Conservation (phyloP, 2,329 filamentous ascomycete genomes). For the Xylaria sp. region DNA sequence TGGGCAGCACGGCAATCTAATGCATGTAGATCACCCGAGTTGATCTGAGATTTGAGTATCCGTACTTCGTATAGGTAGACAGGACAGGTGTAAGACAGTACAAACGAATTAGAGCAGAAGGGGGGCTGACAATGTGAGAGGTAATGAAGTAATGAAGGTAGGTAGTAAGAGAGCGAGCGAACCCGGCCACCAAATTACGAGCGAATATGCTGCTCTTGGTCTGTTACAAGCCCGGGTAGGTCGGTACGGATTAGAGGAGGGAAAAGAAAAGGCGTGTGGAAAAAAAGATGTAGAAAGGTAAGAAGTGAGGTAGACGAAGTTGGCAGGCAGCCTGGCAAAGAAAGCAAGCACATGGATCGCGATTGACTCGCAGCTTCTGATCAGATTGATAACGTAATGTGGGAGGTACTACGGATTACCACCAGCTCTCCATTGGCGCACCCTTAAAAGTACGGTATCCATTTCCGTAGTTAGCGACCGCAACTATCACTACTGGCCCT, state of each 20-base stretch:
- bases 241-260: background rate
- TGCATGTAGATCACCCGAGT: constrained; percentile 1
- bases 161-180: constrained; percentile 6
- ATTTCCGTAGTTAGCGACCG: background rate
- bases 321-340: background rate
- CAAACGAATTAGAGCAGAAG: background rate
- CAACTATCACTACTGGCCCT: background rate
- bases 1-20: background rate
- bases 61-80: background rate
- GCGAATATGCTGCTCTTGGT: background rate
- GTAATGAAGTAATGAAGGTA: background rate
- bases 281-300: background rate
- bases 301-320: background rate
- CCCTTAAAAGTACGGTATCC: background rate
- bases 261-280: background rate
- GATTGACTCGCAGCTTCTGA: background rate
- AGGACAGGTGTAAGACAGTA: background rate
- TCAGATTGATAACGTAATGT: background rate
- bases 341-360: background rate
- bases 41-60: background rate
- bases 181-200: constrained; percentile 1
- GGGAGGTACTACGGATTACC: background rate
- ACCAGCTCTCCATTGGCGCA: no score
- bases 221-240: background rate
- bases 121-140: constrained; percentile 3